Base-by-base conservation (phyloP, 352 stramenopile species). In the Phytophthora crassamura region DNA sequence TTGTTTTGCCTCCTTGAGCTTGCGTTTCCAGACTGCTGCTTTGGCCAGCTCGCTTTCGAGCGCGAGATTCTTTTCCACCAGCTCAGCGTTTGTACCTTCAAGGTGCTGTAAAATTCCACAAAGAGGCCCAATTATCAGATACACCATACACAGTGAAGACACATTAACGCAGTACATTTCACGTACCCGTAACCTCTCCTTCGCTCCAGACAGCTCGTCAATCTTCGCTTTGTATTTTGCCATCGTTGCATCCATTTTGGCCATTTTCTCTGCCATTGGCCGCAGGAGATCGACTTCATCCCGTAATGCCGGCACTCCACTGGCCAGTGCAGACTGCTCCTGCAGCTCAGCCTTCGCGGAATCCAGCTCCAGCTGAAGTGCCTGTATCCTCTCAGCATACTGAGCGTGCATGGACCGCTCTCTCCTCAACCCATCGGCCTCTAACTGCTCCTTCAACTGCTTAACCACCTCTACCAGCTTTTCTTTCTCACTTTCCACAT, bases 271-370 rank as follows among this genome's bases (percentile, higher is more conserved):
- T 5, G 77, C 79, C 0, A 77, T 43, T 4, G 86, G 78, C 16
- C 80, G 75, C 36, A 94, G 63, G 5, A 94, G 38, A 67, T 94
- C 86, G 3, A 91, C 64, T 66, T 93, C 86, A 42, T 94, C 86
- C 7, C 71, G 73, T 9, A 92, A 53, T 12, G 43, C 66, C 5
- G 59, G 50, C 0, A 85, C 74, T 60, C 86, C 67, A 7, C 45
- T 81, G 1, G 76, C 76, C 28, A 87, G 25, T 4, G 18, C 51
- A 5, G 42, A 22, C 38, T 89, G 82, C 0, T 70, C 58, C 1
- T 78, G 62, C 1, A 88, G 46, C 15, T 88, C 74, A 11, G 39
- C 5, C 6, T 64, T 65, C 0, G 73, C 52, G n/a, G 43, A 33
- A 22, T 79, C 64, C 1, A 93, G 42, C 1, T 89, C 67, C 28